These are phyloP conservation scores for Guadua angustifolia DNA, from an alignment of 176 grass and related monocot species.

Conservation along the genomic window DNA sequence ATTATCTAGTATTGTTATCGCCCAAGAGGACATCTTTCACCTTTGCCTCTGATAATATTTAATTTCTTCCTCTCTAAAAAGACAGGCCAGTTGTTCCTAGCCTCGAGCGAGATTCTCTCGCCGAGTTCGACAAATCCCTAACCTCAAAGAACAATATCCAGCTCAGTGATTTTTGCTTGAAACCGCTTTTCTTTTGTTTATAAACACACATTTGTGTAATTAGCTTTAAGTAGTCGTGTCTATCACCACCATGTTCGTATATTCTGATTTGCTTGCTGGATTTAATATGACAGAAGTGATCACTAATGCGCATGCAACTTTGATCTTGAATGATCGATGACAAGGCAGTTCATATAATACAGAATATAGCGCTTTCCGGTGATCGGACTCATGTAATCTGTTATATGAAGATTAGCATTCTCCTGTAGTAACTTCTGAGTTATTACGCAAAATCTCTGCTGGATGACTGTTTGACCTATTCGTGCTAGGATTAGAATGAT, in stretches of 20 bases:
- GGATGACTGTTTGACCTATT: background rate
- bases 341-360: background rate
- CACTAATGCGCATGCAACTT: background rate
- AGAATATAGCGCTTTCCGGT: background rate
- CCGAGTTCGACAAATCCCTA: too few relatives aligned
- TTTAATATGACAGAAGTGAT: background rate
- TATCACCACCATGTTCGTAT: background rate
- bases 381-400: too few relatives aligned
- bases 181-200: too few relatives aligned
- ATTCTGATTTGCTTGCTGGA: background rate
- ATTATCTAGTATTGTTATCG: too few relatives aligned
- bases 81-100: too few relatives aligned
- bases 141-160: too few relatives aligned
- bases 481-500: background rate
- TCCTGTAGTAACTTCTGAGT: background rate
- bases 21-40: too few relatives aligned
- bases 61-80: too few relatives aligned
- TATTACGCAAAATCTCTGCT: background rate
- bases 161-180: too few relatives aligned
- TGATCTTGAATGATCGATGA: background rate
- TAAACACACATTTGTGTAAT: background rate
- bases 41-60: too few relatives aligned
- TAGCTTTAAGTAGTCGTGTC: background rate
- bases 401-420: background rate
- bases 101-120: too few relatives aligned